Evolutionary conservation across 148 eudicot genomes (phyloP).

Genomic region (Polygonum aviculare): DNA sequence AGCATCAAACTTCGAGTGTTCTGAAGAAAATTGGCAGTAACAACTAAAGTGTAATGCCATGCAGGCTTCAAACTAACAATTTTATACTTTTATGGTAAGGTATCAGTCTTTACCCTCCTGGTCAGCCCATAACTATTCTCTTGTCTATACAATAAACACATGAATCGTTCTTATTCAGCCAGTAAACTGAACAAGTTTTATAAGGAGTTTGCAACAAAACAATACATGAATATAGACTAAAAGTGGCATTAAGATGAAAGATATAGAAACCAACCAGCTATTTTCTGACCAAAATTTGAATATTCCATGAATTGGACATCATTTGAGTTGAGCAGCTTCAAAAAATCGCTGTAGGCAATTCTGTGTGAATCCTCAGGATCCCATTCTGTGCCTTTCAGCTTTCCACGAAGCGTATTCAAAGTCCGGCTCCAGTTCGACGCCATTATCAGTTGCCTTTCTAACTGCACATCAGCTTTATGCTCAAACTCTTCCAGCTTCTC

Average conservation of each 20-base stretch:
- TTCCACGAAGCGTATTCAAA: conserved; percentile 66
- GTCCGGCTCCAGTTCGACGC: conserved; percentile 90
- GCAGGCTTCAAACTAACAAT: neutral
- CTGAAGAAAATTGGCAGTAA: neutral
- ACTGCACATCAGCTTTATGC: conserved; percentile 66
- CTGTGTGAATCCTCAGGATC: conserved; percentile 71
- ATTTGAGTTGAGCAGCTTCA: conserved; percentile 60
- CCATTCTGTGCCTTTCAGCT: conserved; percentile 86
- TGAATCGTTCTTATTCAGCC: neutral
- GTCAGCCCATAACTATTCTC: neutral
- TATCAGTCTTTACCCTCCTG: neutral
- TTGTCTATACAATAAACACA: neutral
- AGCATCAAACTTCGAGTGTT: neutral
- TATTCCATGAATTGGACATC: conserved; percentile 90
- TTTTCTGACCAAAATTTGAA: conserved; percentile 71
- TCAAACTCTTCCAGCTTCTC: conserved; percentile 77
- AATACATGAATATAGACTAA: neutral
- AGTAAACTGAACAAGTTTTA: neutral
- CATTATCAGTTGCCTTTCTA: conserved; percentile 90
- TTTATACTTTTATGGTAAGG: neutral
- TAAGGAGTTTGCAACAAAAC: neutral
- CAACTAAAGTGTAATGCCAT: neutral
- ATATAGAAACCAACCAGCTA: conserved; percentile 46
- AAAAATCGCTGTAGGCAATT: conserved; percentile 78
- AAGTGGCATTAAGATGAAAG: neutral